Evolutionary conservation across 306 rosid genomes (phyloP).

Genomic region (Senna siamea): DNA sequence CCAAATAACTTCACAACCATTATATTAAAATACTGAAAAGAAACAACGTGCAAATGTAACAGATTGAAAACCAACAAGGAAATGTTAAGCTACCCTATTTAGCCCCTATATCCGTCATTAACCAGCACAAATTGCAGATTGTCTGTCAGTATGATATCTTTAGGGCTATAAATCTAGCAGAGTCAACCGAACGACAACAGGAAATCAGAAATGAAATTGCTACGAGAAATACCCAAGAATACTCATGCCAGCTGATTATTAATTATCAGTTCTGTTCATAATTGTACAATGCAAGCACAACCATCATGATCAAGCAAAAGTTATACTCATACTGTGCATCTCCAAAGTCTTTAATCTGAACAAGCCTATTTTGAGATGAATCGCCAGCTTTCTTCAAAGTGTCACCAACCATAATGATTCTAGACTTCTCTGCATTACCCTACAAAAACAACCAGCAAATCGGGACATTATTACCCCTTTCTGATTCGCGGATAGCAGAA

Average conservation of each 20-base stretch:
- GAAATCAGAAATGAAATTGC: neutral
- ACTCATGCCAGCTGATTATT: neutral
- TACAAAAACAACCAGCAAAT: slow-evolving; percentile 34
- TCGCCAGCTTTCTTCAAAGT: slow-evolving; percentile 82
- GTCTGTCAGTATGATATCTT: neutral
- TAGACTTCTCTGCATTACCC: slow-evolving; percentile 93
- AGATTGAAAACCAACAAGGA: too few relatives aligned
- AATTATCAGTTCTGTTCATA: neutral
- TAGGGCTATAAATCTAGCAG: neutral
- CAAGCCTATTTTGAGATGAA: slow-evolving; percentile 59
- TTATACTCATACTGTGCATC: slow-evolving; percentile 56
- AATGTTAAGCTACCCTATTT: too few relatives aligned
- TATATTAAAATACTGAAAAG: too few relatives aligned
- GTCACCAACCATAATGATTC: slow-evolving; percentile 95
- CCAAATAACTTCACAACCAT: too few relatives aligned
- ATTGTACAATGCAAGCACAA: too few relatives aligned
- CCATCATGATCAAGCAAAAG: slow-evolving; percentile 8
- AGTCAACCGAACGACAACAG: neutral
- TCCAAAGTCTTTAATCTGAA: slow-evolving; percentile 62
- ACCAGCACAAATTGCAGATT: slow-evolving; percentile 5
- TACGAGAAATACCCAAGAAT: neutral
- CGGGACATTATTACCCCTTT: too few relatives aligned
- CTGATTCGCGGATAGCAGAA: neutral
- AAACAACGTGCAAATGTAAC: too few relatives aligned
- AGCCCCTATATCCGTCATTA: too few relatives aligned